Base-by-base conservation (phyloP, 2,329 filamentous ascomycete genomes). In the Aspergillus brasiliensis region DNA sequence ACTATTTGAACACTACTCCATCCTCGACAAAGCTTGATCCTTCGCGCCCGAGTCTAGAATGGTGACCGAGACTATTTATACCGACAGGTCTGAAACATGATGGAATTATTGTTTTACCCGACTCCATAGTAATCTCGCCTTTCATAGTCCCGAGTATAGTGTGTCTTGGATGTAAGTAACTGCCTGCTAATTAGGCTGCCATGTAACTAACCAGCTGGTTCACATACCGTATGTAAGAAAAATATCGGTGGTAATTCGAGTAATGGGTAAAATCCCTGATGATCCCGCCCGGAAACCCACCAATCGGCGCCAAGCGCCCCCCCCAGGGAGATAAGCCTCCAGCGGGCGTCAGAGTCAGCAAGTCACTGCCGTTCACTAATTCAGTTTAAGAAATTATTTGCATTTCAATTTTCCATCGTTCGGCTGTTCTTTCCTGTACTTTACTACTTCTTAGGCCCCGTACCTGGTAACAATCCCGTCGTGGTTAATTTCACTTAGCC, bases 301-400 rank as follows among this genome's bases (percentile, higher is more conserved):
- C 58, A 60, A 57, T 60, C 58, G 34, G 38, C 47, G 21, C 19
- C 28, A 52, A 51, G 23, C 46, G n/a, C 27, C 27, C 6, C 6
- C 17, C 17, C 46, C 5, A 47, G 17, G 8, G 57, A 46, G 47
- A 60, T 52, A 60, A 57, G 58, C 57, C 53, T 60, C 52, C 25
- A 34, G 53, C 31, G 31, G 31, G 31, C 49, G 49, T 47, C 48
- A 25, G 38, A 23, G 49, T 44, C 48, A 48, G 44, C 44, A n/a
- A 42, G 40, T 23, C 40, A 11, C 23, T 23, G 44, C 44, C 38
- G 23, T 34, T n/a, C n/a, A n/a, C n/a, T 53, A 31, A 38, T 53
- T 51, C 31, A 34, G 4, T 34, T 34, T 34, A 34, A 13, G 31
- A 34, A 34, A 15, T 34, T 34, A 34, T 34, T 34, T 34, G 31